phyloP scores from a whole-genome alignment of 768 basidiomycete species.

The Lactifluus pinguis region DNA sequence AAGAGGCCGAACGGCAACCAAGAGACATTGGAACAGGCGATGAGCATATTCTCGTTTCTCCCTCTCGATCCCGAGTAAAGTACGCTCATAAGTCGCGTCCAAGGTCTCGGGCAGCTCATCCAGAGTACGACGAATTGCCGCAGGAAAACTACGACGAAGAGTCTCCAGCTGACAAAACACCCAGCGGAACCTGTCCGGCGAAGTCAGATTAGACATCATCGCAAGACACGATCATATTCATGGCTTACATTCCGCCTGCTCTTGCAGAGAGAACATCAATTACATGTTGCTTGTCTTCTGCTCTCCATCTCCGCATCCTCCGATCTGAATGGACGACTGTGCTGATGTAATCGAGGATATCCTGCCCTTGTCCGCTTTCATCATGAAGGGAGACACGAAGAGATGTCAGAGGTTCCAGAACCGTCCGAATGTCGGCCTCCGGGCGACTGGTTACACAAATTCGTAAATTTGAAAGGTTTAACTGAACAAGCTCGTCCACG shows the following conservation, averaged over 20 bases:
- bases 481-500: background rate
- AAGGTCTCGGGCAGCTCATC: background rate
- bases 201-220: no score
- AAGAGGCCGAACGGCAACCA: background rate
- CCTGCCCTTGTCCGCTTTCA: background rate
- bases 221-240: no score
- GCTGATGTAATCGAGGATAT: background rate
- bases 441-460: constrained; percentile 2
- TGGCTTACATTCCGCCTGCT: constrained; percentile 1
- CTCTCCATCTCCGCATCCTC: background rate
- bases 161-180: background rate
- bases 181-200: background rate
- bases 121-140: background rate
- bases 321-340: background rate
- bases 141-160: background rate
- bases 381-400: background rate
- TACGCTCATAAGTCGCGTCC: background rate
- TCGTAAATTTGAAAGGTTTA: background rate
- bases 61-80: background rate
- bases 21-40: constrained; percentile 3
- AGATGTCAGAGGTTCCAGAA: background rate
- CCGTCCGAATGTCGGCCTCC: background rate
- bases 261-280: background rate
- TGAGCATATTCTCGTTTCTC: background rate
- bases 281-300: background rate